Evolutionary conservation across 257 asterid species (phyloP).

Genomic region (Jacaranda copaia): DNA sequence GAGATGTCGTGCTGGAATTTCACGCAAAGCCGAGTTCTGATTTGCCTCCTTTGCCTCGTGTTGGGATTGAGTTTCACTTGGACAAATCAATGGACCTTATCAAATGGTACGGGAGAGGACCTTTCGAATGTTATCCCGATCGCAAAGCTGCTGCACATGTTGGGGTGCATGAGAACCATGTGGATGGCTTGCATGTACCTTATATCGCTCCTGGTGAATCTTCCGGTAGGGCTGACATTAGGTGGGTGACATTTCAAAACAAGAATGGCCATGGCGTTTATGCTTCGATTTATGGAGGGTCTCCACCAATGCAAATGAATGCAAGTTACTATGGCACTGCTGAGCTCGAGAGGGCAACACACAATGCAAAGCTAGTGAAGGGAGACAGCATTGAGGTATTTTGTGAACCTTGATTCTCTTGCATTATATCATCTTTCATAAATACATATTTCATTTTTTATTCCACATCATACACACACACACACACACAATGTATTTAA

Average conservation of each 20-base stretch:
- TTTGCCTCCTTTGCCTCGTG: slow-evolving; percentile 77
- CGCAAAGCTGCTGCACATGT: slow-evolving; percentile 69
- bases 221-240: slow-evolving; percentile 68
- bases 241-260: slow-evolving; percentile 71
- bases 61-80: slow-evolving; percentile 66
- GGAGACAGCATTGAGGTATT: slow-evolving; percentile 65
- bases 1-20: slow-evolving; percentile 66
- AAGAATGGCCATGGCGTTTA: slow-evolving; percentile 60
- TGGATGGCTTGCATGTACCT: slow-evolving; percentile 67
- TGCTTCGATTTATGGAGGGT: slow-evolving; percentile 59
- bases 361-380: slow-evolving; percentile 55
- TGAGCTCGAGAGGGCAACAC: slow-evolving; percentile 68
- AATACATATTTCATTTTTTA: no score
- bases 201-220: slow-evolving; percentile 70
- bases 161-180: slow-evolving; percentile 54
- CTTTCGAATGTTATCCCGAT: slow-evolving; percentile 77
- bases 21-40: slow-evolving; percentile 50
- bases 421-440: no score
- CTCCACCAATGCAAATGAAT: slow-evolving; percentile 72
- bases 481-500: no score
- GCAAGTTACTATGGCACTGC: slow-evolving; percentile 70
- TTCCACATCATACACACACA: no score
- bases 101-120: slow-evolving; percentile 71
- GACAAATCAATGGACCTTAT: slow-evolving; percentile 58
- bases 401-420: no score